A percentile compares a stretch with the other conserved stretches of the same genome.
Conservation (phyloP, 164 flowering plant species). For the Tinospora cordifolia region DNA sequence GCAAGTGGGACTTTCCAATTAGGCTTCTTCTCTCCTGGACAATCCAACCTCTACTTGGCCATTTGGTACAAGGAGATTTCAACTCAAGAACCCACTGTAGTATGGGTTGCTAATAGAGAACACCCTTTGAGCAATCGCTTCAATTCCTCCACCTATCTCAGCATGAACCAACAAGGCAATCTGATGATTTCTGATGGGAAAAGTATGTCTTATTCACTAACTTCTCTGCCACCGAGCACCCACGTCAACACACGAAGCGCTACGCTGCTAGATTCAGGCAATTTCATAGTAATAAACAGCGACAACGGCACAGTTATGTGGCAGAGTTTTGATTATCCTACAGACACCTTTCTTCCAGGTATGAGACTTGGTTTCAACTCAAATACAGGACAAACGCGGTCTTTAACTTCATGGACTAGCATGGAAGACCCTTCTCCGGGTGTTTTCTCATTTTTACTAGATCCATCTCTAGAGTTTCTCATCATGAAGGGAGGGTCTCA, state of each 20-base stretch:
- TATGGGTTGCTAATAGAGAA: conserved; percentile 47
- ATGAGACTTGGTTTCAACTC: conserved; percentile 18
- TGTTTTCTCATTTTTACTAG: conserved; percentile 15
- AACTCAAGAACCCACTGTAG: conserved; percentile 10
- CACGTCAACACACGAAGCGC: conserved; percentile 11
- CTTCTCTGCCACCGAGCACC: conserved; percentile 19
- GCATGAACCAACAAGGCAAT: conserved; percentile 24
- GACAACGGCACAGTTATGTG: neutral
- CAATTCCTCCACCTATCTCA: conserved; percentile 19
- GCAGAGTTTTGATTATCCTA: conserved; percentile 2
- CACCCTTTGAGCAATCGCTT: conserved; percentile 20
- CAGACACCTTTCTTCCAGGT: conserved; percentile 15
- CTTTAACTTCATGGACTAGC: conserved; percentile 27
- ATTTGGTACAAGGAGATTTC: conserved; percentile 24
- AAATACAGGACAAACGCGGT: conserved; percentile 9
- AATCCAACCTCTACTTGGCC: conserved; percentile 31
- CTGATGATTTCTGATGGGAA: conserved; percentile 19
- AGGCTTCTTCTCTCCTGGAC: conserved; percentile 34
- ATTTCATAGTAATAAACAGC: conserved; percentile 25
- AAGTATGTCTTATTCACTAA: conserved; percentile 8
- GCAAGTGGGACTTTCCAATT: conserved; percentile 18
- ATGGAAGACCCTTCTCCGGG: conserved; percentile 31
- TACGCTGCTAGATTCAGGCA: conserved; percentile 27
- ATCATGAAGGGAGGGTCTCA: conserved; percentile 22
- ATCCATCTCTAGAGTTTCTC: conserved; percentile 1